phyloP scores from a whole-genome alignment of 768 basidiomycete species.

The Artomyces pyxidatus region DNA sequence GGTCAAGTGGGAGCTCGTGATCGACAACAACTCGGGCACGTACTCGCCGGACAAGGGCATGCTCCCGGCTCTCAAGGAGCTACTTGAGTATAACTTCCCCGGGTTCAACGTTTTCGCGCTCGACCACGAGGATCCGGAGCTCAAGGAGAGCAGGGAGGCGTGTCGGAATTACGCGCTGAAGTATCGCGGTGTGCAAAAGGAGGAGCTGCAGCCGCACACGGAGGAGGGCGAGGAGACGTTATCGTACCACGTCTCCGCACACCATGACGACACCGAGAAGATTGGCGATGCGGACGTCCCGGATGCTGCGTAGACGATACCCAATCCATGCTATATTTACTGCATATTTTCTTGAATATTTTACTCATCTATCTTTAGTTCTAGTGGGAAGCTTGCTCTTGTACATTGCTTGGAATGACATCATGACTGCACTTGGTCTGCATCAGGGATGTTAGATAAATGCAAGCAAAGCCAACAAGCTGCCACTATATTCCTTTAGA shows the following conservation, averaged over 20 bases:
- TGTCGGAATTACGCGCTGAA: slow-evolving; percentile 59
- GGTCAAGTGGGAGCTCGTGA: slow-evolving; percentile 71
- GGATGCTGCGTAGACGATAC: too few species aligned
- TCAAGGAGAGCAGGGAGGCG: slow-evolving; percentile 53
- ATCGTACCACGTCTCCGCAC: slow-evolving; percentile 20
- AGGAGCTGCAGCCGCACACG: slow-evolving; percentile 59
- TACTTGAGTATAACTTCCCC: slow-evolving; percentile 69
- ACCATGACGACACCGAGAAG: not conserved
- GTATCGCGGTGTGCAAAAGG: slow-evolving; percentile 47
- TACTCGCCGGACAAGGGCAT: slow-evolving; percentile 65
- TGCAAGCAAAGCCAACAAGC: not conserved
- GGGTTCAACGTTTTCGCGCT: slow-evolving; percentile 50
- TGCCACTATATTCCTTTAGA: slow-evolving; percentile 1
- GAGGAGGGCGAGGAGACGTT: slow-evolving; percentile 47
- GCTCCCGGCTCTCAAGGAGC: slow-evolving; percentile 49
- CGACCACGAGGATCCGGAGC: slow-evolving; percentile 44
- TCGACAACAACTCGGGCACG: slow-evolving; percentile 84
- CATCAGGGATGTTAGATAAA: too few species aligned
- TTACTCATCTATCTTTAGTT: too few species aligned
- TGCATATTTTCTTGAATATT: too few species aligned
- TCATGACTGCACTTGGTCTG: too few species aligned
- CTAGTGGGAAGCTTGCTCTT: too few species aligned
- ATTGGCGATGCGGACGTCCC: not conserved
- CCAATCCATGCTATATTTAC: too few species aligned
- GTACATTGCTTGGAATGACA: too few species aligned